phyloP scores from a whole-genome alignment of 2,329 filamentous ascomycete genomes.

The Lojkania enalia region DNA sequence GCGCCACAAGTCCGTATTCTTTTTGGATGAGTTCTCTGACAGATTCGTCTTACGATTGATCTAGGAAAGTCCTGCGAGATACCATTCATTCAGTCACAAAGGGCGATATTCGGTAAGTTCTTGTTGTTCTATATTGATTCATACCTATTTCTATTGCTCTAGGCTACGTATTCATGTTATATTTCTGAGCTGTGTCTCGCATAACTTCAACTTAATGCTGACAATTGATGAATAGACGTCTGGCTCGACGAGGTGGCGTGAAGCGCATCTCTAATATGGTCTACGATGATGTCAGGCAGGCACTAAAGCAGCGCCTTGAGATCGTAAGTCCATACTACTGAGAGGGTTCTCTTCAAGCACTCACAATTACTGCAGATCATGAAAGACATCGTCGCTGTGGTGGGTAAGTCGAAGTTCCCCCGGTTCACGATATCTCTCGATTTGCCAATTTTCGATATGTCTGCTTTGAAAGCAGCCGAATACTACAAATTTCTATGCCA shows the following conservation, averaged over 20 bases:
- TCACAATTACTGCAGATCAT: conserved; percentile 24
- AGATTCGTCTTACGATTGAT: not conserved
- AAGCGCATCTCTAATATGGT: conserved; percentile 69
- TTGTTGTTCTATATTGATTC: not conserved
- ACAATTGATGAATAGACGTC: conserved; percentile 57
- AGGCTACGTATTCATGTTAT: not conserved
- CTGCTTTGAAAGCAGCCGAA: no score
- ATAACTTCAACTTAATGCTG: no score
- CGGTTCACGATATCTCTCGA: no score
- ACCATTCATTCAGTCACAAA: conserved; percentile 41
- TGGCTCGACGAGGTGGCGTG: conserved; percentile 76
- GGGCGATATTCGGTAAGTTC: conserved; percentile 39
- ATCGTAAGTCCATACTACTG: conserved; percentile 26
- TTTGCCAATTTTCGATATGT: no score
- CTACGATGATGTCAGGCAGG: conserved; percentile 63
- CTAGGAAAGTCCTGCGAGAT: conserved; percentile 37
- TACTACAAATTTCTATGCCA: no score
- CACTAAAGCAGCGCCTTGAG: conserved; percentile 55
- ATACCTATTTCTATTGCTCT: not conserved
- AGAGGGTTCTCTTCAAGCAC: no score
- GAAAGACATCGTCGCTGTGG: conserved; percentile 24
- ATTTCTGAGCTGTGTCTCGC: no score
- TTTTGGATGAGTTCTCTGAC: conserved; percentile 13
- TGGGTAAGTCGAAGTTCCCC: conserved; percentile 14
- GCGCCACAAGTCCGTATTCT: conserved; percentile 35